These are phyloP conservation scores for Hanseniaspora thailandica DNA, from an alignment of 805 yeast species.

Conservation along the genomic window DNA sequence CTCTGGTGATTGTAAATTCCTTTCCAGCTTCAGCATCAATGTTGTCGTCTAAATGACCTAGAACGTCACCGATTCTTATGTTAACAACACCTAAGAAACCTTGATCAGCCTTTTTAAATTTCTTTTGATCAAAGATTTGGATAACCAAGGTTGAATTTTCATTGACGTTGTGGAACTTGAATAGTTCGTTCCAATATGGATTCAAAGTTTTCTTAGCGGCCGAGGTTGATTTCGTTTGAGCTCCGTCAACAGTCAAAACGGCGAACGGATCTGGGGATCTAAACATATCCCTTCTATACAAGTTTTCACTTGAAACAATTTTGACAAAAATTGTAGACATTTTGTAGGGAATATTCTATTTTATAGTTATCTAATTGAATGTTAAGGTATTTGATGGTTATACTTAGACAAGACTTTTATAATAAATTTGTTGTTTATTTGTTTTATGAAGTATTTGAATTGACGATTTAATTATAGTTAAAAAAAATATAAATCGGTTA, in stretches of 20 bases:
- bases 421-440: too few relatives aligned
- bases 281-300: constrained; percentile 88
- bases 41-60: constrained; percentile 45
- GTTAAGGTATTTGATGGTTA: too few relatives aligned
- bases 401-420: too few relatives aligned
- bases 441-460: too few relatives aligned
- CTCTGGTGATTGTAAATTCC: constrained; percentile 86
- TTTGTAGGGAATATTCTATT: not conserved
- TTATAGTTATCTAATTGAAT: too few relatives aligned
- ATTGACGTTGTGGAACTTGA: constrained; percentile 57
- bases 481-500: too few relatives aligned
- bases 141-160: constrained; percentile 79
- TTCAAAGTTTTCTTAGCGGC: constrained; percentile 88
- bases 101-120: constrained; percentile 95
- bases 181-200: constrained; percentile 96
- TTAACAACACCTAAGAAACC: constrained; percentile 96
- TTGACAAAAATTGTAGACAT: constrained; percentile 44
- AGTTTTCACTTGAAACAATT: constrained; percentile 90
- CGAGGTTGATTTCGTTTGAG: constrained; percentile 87
- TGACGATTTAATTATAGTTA: too few relatives aligned
- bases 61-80: constrained; percentile 73
- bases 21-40: constrained; percentile 25
- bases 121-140: constrained; percentile 93
- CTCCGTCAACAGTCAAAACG: constrained; percentile 92
- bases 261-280: constrained; percentile 98